Base-by-base conservation (phyloP, 108 stramenopile species). In the Epipyxis sp. region DNA sequence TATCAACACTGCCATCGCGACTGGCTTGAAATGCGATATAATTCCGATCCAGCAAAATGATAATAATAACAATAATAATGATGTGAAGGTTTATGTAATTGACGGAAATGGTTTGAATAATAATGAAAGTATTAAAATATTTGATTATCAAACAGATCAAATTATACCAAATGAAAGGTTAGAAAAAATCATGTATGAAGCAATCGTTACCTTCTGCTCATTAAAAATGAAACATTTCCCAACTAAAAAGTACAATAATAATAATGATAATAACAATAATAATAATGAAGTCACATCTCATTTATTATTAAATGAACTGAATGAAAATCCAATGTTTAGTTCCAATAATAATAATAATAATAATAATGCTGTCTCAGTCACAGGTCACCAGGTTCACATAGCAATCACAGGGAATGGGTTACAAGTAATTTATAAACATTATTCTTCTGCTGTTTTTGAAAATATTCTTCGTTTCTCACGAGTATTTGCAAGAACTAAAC, bases 401-500 rank as follows among this genome's bases (percentile, higher is more conserved):
- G 61, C 61, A 6, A 65, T 65, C 3, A 65, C 61, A 29, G 61
- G 61, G 6, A 3, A 65, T 32, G 61, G 34, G 30, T 65, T 65
- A 32, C 61, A 65, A 29, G 6, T 25, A 16, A 16, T 65, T 32
- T 6, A 37, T 3, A 16, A 25, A 3, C 3, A 65, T 35, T 65
- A 65, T 37, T 3, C 13, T 10, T 3, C 27, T 6, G 35, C 13
- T 29, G 34, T 65, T 32, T 3, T 34, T 74, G 25, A 39, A 6
- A 39, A 3, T 10, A 13, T 74, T 3, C 6, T 74, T 46, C 46
- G 50, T 30, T 74, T 29, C 25, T 16, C 71, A 3, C 6, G 25
- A 37, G 34, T 74, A 37, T 74, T 74, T 57, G 71, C 71, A 29
- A 37, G 71, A 32, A 74, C 43, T 37, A 74, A 74, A 32, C 71